Conservation (phyloP, 2,329 filamentous ascomycete species). For the Xylaria sp. region DNA sequence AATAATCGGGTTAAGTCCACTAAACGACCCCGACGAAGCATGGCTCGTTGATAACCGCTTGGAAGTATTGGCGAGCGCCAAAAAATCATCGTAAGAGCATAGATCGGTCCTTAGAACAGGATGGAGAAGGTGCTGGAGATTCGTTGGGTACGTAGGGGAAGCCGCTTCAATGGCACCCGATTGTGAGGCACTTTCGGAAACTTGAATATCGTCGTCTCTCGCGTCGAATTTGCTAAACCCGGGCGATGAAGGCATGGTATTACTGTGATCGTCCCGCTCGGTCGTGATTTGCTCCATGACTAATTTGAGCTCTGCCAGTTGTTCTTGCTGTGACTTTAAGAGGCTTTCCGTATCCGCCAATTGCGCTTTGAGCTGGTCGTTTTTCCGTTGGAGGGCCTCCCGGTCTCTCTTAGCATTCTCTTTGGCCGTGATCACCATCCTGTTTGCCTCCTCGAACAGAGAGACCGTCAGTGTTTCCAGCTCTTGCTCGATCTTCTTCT, state of each 20-base stretch:
- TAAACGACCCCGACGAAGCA: conserved; percentile 71
- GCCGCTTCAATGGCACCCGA: conserved; percentile 47
- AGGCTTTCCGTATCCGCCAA: conserved; percentile 84
- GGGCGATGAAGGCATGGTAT: conserved; percentile 83
- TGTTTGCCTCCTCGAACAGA: conserved; percentile 97
- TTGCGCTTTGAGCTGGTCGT: conserved; percentile 84
- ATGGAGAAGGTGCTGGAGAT: conserved; percentile 81
- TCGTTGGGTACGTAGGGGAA: conserved; percentile 62
- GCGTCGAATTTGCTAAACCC: conserved; percentile 70
- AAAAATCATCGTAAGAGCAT: conserved; percentile 81
- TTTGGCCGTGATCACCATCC: conserved; percentile 92
- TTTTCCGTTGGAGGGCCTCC: conserved; percentile 78
- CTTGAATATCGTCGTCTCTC: conserved; percentile 48
- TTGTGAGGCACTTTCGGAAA: conserved; percentile 41
- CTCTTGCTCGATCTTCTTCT: conserved; percentile 89
- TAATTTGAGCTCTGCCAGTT: conserved; percentile 85
- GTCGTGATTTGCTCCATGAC: conserved; percentile 87
- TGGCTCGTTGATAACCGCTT: conserved; percentile 64
- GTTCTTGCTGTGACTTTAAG: conserved; percentile 88
- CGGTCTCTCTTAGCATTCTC: conserved; percentile 86
- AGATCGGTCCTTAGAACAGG: conserved; percentile 84
- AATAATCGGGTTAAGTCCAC: conserved; percentile 61
- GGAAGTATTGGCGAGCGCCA: conserved; percentile 71
- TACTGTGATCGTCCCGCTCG: conserved; percentile 71
- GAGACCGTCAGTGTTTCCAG: conserved; percentile 87